A percentile compares a stretch with the other conserved stretches of the same genome.
phyloP scores from a whole-genome alignment of 345 rosid genomes.

The Mercurialis annua region DNA sequence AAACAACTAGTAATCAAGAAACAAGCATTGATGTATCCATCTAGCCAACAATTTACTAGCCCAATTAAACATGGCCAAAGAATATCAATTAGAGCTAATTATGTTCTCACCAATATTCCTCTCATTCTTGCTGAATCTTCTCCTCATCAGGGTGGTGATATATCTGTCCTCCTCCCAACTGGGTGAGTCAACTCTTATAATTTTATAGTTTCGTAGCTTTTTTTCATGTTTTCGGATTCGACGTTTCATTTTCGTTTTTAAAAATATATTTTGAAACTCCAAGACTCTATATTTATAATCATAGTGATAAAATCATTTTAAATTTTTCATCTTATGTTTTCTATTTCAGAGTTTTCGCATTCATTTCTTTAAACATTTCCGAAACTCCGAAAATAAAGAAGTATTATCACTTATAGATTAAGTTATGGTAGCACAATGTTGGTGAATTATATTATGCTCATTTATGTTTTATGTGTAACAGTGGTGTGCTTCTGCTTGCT shows the following conservation, averaged over 20 bases:
- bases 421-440: neutral
- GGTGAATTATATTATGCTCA: no score
- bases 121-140: conserved; percentile 26
- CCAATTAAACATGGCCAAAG: neutral
- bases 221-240: no score
- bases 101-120: neutral
- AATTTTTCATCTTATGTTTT: no score
- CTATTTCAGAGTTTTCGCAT: no score
- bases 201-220: no score
- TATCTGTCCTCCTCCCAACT: conserved; percentile 33
- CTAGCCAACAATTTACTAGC: neutral
- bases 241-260: no score
- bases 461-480: conserved; percentile 11
- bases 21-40: neutral
- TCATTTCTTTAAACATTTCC: no score
- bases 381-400: no score
- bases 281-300: no score
- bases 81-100: conserved; percentile 15
- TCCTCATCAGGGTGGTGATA: conserved; percentile 29
- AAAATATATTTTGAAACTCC: no score
- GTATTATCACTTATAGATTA: neutral
- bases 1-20: conserved; percentile 2
- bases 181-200: conserved; percentile 34
- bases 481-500: conserved; percentile 35
- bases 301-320: no score